Percentiles rank a stretch among this genome's conserved stretches.
phyloP scores from a whole-genome alignment of 2,329 filamentous ascomycete species.

The Ceratocystiopsis brevicomis region DNA sequence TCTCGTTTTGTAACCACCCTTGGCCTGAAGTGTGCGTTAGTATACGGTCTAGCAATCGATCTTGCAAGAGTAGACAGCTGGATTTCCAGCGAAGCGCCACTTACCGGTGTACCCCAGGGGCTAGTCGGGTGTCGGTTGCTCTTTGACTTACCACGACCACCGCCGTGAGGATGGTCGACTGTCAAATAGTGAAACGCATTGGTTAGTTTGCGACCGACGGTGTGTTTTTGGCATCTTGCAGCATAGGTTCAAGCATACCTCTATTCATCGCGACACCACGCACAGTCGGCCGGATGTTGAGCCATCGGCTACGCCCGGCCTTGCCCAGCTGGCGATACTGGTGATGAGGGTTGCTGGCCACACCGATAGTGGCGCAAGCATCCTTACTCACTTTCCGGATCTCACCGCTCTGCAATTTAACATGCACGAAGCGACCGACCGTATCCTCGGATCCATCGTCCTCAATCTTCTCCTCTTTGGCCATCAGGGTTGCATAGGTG shows the following conservation, averaged over 20 bases:
- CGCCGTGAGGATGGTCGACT: conserved; percentile 94
- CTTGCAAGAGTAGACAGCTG: neutral
- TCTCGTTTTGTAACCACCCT: conserved; percentile 82
- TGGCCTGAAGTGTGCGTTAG: conserved; percentile 29
- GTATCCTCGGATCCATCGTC: conserved; percentile 41
- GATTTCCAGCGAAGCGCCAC: conserved; percentile 18
- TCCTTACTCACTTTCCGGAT: conserved; percentile 76
- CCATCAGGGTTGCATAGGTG: conserved; percentile 72
- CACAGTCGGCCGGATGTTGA: conserved; percentile 87
- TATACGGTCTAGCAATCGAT: too few relatives aligned
- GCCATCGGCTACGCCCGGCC: conserved; percentile 79
- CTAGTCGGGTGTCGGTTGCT: conserved; percentile 88
- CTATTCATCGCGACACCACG: conserved; percentile 98
- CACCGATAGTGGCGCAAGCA: conserved; percentile 83
- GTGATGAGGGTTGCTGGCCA: conserved; percentile 83
- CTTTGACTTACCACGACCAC: conserved; percentile 98
- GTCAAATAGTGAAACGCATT: conserved; percentile 1
- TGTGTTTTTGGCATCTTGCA: too few relatives aligned
- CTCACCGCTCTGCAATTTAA: conserved; percentile 83
- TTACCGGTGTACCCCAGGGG: conserved; percentile 88
- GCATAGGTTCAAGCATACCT: conserved; percentile 29
- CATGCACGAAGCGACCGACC: conserved; percentile 59
- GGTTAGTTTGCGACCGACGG: neutral
- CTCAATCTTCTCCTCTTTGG: conserved; percentile 57
- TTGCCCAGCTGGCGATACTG: conserved; percentile 87